A percentile compares a stretch with the other conserved stretches of the same genome.
Evolutionary conservation across 176 grass and related monocot genomes (phyloP).

Genomic region (Avena sativa): DNA sequence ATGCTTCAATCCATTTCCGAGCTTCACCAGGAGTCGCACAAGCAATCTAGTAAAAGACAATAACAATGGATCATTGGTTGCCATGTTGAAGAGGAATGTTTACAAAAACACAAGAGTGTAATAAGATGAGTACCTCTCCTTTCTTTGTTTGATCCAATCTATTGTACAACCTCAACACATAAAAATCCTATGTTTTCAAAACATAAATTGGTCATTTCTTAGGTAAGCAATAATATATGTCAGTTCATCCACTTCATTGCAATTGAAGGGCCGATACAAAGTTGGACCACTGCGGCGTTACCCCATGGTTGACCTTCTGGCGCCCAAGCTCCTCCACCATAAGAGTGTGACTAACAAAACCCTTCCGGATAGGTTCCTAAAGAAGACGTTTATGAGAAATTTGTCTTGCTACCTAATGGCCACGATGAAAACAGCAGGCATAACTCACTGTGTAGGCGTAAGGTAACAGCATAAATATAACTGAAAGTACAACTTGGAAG

Average conservation of each 20-base stretch:
- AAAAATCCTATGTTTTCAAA: constrained; percentile 60
- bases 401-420: not conserved
- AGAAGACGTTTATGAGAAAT: constrained; percentile 36
- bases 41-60: constrained; percentile 71
- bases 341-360: constrained; percentile 71
- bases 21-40: constrained; percentile 67
- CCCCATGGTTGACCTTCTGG: constrained; percentile 55
- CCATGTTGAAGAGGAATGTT: constrained; percentile 22
- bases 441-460: not conserved
- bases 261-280: constrained; percentile 37
- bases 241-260: not conserved
- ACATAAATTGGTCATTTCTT: constrained; percentile 34
- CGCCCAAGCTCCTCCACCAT: constrained; percentile 78
- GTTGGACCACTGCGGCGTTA: constrained; percentile 49
- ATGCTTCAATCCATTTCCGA: constrained; percentile 87
- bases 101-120: constrained; percentile 24
- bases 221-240: constrained; percentile 23
- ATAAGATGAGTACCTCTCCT: constrained; percentile 75
- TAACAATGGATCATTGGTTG: constrained; percentile 14
- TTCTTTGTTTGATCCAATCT: constrained; percentile 82
- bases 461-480: constrained; percentile 16
- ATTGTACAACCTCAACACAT: constrained; percentile 80
- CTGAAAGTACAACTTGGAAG: constrained; percentile 27
- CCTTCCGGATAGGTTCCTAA: constrained; percentile 87
- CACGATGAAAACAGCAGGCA: not conserved